Base-by-base conservation (phyloP, 2,329 filamentous ascomycete genomes). In the Calonectria henricotiae region DNA sequence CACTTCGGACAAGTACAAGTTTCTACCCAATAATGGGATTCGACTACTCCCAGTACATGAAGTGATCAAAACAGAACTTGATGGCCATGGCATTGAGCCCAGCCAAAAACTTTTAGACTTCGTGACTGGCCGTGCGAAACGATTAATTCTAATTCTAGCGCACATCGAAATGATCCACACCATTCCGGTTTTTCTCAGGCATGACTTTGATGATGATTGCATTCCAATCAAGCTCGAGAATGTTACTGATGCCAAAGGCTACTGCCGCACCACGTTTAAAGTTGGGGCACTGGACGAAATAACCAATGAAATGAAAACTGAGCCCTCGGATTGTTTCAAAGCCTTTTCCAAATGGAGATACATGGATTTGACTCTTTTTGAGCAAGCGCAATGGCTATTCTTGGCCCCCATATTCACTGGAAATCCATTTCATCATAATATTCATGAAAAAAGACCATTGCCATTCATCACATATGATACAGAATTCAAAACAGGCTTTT, bases 361-460 rank as follows among this genome's bases (percentile, higher is more conserved):
- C 49, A 54, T 11, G 4, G 27, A 54, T 5, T 6, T 54, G 15
- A 54, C 30, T 12, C 49, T 54, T 4, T 54, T 54, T 35, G 49
- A 54, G 17, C 27, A 35, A 13, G 27, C 8, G 2, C 49, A 54
- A 20, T 54, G 49, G 49, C 27, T 35, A 20, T 54, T 54, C 30
- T 12, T 54, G 6, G 49, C 49, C 8, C 49, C 49, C 4, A 13
- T 54, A 1, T 54, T 54, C 9, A 54, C 49, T 5, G 30, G 49
- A 20, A 12, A 54, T 20, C 49, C 49, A 15, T n/a, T 54, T 2
- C 49, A 54, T 35, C 49, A 54, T 8, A 35, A 54, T 8, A 12
- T 54, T 11, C 49, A 54, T 17, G 30, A 54, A 12, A 54, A 54
- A 17, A 35, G 49, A 6, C 49, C 49, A n/a, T 35, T 54, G 17